Base-by-base conservation (phyloP, 768 basidiomycete species). In the Mycena chlorophos region DNA sequence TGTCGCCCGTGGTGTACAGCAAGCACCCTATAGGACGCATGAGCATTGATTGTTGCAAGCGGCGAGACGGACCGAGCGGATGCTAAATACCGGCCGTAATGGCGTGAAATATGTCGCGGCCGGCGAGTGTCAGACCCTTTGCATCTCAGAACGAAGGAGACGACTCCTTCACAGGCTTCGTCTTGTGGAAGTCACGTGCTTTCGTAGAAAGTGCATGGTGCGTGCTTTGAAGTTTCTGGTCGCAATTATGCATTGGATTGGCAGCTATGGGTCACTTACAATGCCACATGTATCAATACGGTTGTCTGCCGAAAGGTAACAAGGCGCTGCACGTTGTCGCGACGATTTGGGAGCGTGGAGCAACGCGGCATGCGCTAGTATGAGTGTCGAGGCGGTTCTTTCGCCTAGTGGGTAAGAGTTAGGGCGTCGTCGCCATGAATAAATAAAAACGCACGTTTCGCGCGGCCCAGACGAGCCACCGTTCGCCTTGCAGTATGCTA, bases 1-100 rank as follows among this genome's bases (percentile, higher is more conserved):
- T 80, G 64, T 95, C 85, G 12, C 95, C 94, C n/a, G 89, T 88
- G 1, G 91, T 93, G 68, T 97, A 98, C 34, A 94, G 74, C 57
- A 98, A 72, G 37, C 95, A 80, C 29, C 92, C 96, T 92, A 51
- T 27, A 52, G 52, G 27, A 34, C 51, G 22, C 8, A 47, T 40
- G n/a, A 54, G 51, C 46, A 49, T 54, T 50, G 42, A 13, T 48
- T 25, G 5, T 17, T 28, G 25, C 25, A 45, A 17, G 45, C 37
- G 34, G 34, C 20, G 12, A 40, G 14, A 49, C 16, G 16, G 49
- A 2, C 91, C 91, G 60, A 94, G 71, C 16, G 91, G 84, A 70
- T 92, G 87, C 57, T 92, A 88, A 28, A 94, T 85, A 6, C 86
- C 86, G 40, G 88, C 79, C 52, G 85, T 71, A 37, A 91, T 81